A percentile compares a stretch with the other conserved stretches of the same genome.
phyloP scores from a whole-genome alignment of 2,329 filamentous ascomycete species.

The Fusarium sp. region DNA sequence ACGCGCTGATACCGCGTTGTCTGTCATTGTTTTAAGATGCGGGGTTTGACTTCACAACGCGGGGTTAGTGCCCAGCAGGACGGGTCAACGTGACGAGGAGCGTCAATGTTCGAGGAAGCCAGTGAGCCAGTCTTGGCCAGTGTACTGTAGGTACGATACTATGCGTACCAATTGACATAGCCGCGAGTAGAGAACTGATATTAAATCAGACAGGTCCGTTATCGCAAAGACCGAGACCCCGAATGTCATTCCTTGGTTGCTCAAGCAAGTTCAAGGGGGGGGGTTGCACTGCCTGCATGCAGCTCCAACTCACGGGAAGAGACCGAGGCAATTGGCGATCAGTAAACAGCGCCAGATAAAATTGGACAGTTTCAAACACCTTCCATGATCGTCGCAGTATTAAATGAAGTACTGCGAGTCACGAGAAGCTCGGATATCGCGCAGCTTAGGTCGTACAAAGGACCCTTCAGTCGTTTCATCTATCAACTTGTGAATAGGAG shows the following conservation, averaged over 20 bases:
- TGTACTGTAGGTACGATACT: neutral
- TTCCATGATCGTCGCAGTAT: constrained; percentile 27
- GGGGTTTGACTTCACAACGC: constrained; percentile 45
- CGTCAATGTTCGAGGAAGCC: constrained; percentile 10
- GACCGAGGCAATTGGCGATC: constrained; percentile 38
- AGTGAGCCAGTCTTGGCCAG: neutral
- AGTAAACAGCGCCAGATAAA: constrained; percentile 19
- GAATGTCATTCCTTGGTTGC: constrained; percentile 14
- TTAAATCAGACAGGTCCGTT: constrained; percentile 36
- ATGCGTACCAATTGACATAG: neutral
- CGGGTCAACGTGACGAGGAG: constrained; percentile 41
- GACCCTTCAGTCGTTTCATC: constrained; percentile 18
- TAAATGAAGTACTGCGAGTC: constrained; percentile 29
- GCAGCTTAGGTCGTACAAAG: constrained; percentile 11
- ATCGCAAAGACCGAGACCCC: constrained; percentile 33
- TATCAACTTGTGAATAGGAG: constrained; percentile 4
- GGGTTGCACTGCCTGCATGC: constrained; percentile 27
- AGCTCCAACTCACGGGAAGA: constrained; percentile 32
- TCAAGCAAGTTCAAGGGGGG: constrained; percentile 5
- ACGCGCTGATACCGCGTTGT: constrained; percentile 47
- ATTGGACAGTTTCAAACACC: constrained; percentile 32
- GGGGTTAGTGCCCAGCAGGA: constrained; percentile 44
- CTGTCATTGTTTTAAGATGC: constrained; percentile 36
- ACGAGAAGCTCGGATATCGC: constrained; percentile 17
- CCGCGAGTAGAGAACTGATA: constrained; percentile 27